Evolutionary conservation across 176 grass and related monocot species (phyloP).

Genomic region (maize (Zea mays)): DNA sequence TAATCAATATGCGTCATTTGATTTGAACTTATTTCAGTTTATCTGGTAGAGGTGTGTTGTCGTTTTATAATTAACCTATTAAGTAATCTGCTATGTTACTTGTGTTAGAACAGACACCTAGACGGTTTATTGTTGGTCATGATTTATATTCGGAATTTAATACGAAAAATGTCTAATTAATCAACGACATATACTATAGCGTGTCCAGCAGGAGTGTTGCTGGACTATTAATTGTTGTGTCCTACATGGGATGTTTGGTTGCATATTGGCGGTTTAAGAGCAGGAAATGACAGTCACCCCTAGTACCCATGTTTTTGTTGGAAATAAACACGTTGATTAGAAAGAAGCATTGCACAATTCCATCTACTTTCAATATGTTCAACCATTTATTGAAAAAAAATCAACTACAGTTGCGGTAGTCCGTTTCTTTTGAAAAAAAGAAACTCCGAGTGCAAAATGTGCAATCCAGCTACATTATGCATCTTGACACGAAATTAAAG

Average conservation of each 20-base stretch:
- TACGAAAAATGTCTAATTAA: too few species aligned
- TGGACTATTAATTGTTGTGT: slow-evolving; percentile 33
- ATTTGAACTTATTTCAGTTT: too few species aligned
- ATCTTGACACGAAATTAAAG: background rate
- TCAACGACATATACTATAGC: slow-evolving; percentile 19
- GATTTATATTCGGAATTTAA: too few species aligned
- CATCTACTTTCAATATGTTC: background rate
- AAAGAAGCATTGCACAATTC: background rate
- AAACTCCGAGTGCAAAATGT: slow-evolving; percentile 5
- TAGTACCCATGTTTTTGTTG: slow-evolving; percentile 38
- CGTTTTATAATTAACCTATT: too few species aligned
- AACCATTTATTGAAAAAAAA: slow-evolving; percentile 24
- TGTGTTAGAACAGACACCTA: too few species aligned
- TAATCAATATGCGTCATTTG: too few species aligned
- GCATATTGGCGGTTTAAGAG: slow-evolving; percentile 34
- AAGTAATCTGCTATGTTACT: too few species aligned
- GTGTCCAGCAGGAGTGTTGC: slow-evolving; percentile 46
- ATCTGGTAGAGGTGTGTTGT: too few species aligned
- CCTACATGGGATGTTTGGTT: slow-evolving; percentile 20
- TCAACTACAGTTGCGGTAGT: background rate
- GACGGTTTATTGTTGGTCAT: too few species aligned
- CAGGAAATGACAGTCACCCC: slow-evolving; percentile 43
- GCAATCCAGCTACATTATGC: slow-evolving; percentile 2
- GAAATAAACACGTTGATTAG: slow-evolving; percentile 21
- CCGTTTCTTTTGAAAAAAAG: background rate